Evolutionary conservation across 306 rosid genomes (phyloP).

Genomic region (Hippophae tibetana): DNA sequence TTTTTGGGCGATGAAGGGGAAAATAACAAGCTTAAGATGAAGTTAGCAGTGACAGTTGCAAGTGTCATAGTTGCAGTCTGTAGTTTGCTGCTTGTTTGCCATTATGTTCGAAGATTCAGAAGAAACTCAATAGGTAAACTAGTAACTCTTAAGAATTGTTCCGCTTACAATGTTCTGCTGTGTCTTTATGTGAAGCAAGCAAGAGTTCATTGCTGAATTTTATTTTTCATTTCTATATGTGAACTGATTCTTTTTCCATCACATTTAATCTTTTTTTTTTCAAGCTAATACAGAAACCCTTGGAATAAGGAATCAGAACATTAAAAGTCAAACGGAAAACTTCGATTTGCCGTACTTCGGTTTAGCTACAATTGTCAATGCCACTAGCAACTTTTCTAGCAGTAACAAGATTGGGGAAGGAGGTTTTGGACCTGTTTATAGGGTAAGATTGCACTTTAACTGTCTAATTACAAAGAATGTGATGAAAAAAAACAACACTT

Average conservation of each 20-base stretch:
- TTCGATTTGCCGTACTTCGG: constrained; percentile 28
- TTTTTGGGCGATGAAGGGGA: neutral
- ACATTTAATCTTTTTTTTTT: neutral
- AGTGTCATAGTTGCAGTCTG: constrained; percentile 1
- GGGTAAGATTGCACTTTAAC: constrained; percentile 23
- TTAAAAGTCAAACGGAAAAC: constrained; percentile 13
- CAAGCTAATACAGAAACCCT: neutral
- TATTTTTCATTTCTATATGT: neutral
- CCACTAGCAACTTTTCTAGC: constrained; percentile 28
- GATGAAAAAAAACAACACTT: neutral
- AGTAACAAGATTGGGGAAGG: constrained; percentile 34
- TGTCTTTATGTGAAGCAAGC: too few relatives aligned
- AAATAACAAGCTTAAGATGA: neutral
- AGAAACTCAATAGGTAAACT: neutral
- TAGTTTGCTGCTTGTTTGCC: constrained; percentile 16
- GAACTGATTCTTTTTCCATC: neutral
- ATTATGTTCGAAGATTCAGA: constrained; percentile 5
- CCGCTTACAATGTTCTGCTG: too few relatives aligned
- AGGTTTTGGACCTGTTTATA: constrained; percentile 47
- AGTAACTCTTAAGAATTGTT: too few relatives aligned
- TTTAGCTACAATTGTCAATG: constrained; percentile 16
- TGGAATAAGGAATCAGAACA: neutral
- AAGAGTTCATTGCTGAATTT: too few relatives aligned
- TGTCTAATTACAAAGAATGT: neutral
- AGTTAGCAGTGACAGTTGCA: constrained; percentile 6